Conservation (phyloP, 2,329 filamentous ascomycete species). For the Neopestalotiopsis rosae region DNA sequence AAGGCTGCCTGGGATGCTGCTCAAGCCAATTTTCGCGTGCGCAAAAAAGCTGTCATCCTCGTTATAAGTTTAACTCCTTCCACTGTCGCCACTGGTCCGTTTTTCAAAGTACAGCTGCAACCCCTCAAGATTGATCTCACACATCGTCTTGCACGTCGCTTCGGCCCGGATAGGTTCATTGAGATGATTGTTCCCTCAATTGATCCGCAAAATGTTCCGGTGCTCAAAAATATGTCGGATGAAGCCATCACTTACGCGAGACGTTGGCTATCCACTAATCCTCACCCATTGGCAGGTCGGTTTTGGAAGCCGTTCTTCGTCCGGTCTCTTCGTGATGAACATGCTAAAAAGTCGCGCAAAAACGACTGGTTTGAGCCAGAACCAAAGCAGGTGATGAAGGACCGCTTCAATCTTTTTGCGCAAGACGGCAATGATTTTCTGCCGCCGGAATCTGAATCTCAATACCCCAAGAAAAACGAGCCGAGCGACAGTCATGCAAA, state of each 20-base stretch:
- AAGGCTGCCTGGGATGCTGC: slow-evolving; percentile 52
- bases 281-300: slow-evolving; percentile 33
- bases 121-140: slow-evolving; percentile 54
- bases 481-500: slow-evolving; percentile 28
- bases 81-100: slow-evolving; percentile 38
- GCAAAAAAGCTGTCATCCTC: slow-evolving; percentile 47
- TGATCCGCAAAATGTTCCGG: slow-evolving; percentile 9
- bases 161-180: slow-evolving; percentile 64
- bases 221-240: background rate
- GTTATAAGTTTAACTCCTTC: slow-evolving; percentile 47
- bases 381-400: slow-evolving; percentile 38
- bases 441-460: slow-evolving; percentile 28
- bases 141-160: slow-evolving; percentile 58
- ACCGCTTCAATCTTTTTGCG: slow-evolving; percentile 61
- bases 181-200: slow-evolving; percentile 56
- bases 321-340: slow-evolving; percentile 42
- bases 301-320: slow-evolving; percentile 45
- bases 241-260: background rate
- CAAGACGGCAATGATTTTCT: slow-evolving; percentile 52
- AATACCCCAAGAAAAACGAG: slow-evolving; percentile 33
- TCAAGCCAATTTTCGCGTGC: slow-evolving; percentile 40
- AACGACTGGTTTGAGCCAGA: slow-evolving; percentile 32
- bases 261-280: slow-evolving; percentile 7
- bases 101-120: slow-evolving; percentile 53
- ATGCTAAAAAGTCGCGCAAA: slow-evolving; percentile 44